Base-by-base conservation (phyloP, 2,329 filamentous ascomycete species). In the Colletotrichum sojae region DNA sequence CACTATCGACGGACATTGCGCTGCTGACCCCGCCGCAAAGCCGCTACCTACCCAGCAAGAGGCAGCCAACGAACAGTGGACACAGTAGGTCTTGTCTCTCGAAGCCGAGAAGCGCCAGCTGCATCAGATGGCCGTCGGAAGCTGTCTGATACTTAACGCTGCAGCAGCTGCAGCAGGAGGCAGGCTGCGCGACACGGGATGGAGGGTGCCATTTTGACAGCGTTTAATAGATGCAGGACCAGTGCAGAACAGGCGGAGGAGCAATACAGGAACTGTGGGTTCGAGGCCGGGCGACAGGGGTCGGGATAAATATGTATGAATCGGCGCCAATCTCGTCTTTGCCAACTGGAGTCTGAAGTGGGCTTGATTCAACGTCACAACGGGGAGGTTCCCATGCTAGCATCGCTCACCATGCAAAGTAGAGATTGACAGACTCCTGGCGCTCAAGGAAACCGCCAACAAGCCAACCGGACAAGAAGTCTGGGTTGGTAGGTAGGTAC, bases 281-380 rank as follows among this genome's bases (percentile, higher is more conserved):
- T 55, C 53, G 59, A 52, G 16, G 52, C 52, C 45, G 39, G 52
- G 15, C 16, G 45, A 27, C 67, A 60, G 39, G 67, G 60, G 63
- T 67, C 55, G 62, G 62, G 62, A 60, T 57, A 52, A 52, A 55
- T 51, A 16, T 60, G 55, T 51, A 16, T 60, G 55, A 69, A 69
- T 69, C 67, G 67, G 67, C 67, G 56, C 62, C 67, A 69, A 69
- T 69, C 67, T 69, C 56, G 43, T 56, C 51, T 60, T 69, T 60
- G 55, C 62, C 62, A 59, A 66, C 66, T 53, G 60, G 55, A 54
- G 22, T 18, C 27, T 43, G 27, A 45, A 68, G 60, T 65, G 65
- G 66, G 66, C 61, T 69, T 69, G 66, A 69, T 69, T 69, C 66
- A 64, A 69, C 66, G 66, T 69, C 67, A 69, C 62, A 67, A 57